Conservation (phyloP, 306 rosid genomes). For the Prunus armeniaca region DNA sequence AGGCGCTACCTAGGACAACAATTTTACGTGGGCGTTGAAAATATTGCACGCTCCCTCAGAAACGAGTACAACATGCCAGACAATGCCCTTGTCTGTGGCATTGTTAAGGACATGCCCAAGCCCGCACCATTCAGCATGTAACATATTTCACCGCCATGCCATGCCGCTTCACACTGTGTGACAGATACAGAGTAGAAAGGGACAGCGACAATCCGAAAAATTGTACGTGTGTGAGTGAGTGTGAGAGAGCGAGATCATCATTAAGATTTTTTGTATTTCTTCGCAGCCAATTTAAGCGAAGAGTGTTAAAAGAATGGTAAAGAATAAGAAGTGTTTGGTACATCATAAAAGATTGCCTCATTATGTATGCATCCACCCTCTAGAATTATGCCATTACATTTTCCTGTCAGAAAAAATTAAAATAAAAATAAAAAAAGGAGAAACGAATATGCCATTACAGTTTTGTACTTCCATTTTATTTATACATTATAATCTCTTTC, state of each 20-base stretch:
- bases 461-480: background rate
- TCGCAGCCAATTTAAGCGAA: constrained; percentile 12
- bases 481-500: background rate
- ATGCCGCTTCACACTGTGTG: constrained; percentile 12
- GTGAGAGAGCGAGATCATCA: background rate
- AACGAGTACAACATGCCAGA: constrained; percentile 67
- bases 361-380: background rate
- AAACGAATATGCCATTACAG: background rate
- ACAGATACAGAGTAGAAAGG: background rate
- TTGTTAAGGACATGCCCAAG: constrained; percentile 39
- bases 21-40: constrained; percentile 46
- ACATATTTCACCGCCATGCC: background rate
- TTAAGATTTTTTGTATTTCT: constrained; percentile 7
- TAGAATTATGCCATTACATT: background rate
- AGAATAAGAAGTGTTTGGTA: constrained; percentile 6
- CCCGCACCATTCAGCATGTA: constrained; percentile 35
- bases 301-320: background rate
- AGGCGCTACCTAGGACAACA: constrained; percentile 66
- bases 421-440: background rate
- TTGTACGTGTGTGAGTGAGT: background rate
- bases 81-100: constrained; percentile 37
- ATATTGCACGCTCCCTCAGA: constrained; percentile 46
- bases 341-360: background rate
- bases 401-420: background rate
- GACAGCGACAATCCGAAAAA: background rate